Evolutionary conservation across 352 stramenopile species (phyloP), one percentile per base, ranked within the genome.

Genomic region (Globisporangium echinulatum): DNA sequence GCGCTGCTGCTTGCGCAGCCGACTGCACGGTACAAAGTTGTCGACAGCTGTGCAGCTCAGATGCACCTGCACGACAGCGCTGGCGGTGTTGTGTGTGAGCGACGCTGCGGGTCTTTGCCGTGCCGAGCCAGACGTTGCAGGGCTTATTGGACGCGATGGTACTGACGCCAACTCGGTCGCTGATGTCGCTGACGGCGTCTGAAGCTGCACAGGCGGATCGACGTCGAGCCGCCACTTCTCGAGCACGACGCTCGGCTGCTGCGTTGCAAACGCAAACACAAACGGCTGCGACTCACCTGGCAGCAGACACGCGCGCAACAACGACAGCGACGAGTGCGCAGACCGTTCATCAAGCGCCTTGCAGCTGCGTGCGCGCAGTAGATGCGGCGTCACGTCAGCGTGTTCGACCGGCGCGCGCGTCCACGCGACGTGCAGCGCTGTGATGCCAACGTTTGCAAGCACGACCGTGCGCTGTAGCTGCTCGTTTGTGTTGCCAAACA

Each of bases 181-280:
- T 25, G 25, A 25, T 25, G 25, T 25, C 25, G 25, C 25, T 1
- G 25, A 25, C 25, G 25, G 25, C 25, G 25, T 25, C 25, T 25
- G 25, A 25, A 25, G 25, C 25, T 1, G 46, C n/a, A 72, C 61
- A 7, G 62, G 67, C 7, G 80, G 82, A 47, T 92, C 73, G 15
- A 84, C 66, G 40, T 85, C 73, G 4, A 94, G 58, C 11, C 84
- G 42, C 85, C 85, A 94, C 39, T 83, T 82, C 53, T 92, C 85
- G 5, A 90, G 58, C 58, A 77, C 90, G 7, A 85, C 49, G 4
- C 85, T 81, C 33, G 80, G 52, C 33, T 58, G 54, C 36, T 66
- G 56, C 2, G 82, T 77, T 25, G 64, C 43, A 49, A 92, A 94
- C 10, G 69, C 80, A 58, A 94, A 91, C 10, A 63, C 63, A 55